Evolutionary conservation across 2,329 filamentous ascomycete genomes (phyloP).

Genomic region (Fusarium sp.): DNA sequence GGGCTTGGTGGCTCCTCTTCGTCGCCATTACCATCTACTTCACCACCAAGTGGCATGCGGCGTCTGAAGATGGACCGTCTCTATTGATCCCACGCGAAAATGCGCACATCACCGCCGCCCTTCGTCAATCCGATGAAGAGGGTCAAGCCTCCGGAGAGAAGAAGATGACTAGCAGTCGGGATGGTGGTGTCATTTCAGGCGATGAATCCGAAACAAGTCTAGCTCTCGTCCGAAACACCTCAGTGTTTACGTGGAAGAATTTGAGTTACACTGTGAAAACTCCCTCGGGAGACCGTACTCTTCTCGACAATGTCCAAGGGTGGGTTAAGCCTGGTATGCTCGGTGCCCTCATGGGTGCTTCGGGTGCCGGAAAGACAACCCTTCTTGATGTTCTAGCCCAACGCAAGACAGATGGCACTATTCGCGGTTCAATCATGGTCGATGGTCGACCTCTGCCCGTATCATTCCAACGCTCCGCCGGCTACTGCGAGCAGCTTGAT

Average conservation of each 20-base stretch:
- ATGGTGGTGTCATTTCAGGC: slow-evolving; percentile 26
- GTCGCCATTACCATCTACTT: slow-evolving; percentile 67
- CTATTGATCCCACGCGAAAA: slow-evolving; percentile 73
- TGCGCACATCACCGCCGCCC: slow-evolving; percentile 51
- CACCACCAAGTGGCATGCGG: slow-evolving; percentile 67
- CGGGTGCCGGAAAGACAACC: slow-evolving; percentile 87
- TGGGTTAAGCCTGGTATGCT: slow-evolving; percentile 86
- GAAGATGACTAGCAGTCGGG: slow-evolving; percentile 1
- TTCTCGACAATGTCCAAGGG: slow-evolving; percentile 83
- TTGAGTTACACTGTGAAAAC: slow-evolving; percentile 76
- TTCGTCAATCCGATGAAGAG: slow-evolving; percentile 61
- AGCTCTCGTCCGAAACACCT: slow-evolving; percentile 68
- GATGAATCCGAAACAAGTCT: slow-evolving; percentile 34
- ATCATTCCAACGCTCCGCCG: slow-evolving; percentile 82
- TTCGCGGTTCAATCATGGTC: slow-evolving; percentile 79
- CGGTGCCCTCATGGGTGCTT: slow-evolving; percentile 83
- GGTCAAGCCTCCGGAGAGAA: slow-evolving; percentile 48
- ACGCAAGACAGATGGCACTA: slow-evolving; percentile 81
- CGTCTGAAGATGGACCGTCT: slow-evolving; percentile 62
- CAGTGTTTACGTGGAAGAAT: slow-evolving; percentile 80
- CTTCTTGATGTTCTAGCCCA: slow-evolving; percentile 85
- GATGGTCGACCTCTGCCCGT: slow-evolving; percentile 77
- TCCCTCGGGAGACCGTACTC: slow-evolving; percentile 68
- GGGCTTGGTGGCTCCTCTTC: slow-evolving; percentile 71
- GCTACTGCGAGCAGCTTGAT: slow-evolving; percentile 85